Base-by-base conservation (phyloP, 176 grass and related monocot genomes). In the Aegilops speltoides region DNA sequence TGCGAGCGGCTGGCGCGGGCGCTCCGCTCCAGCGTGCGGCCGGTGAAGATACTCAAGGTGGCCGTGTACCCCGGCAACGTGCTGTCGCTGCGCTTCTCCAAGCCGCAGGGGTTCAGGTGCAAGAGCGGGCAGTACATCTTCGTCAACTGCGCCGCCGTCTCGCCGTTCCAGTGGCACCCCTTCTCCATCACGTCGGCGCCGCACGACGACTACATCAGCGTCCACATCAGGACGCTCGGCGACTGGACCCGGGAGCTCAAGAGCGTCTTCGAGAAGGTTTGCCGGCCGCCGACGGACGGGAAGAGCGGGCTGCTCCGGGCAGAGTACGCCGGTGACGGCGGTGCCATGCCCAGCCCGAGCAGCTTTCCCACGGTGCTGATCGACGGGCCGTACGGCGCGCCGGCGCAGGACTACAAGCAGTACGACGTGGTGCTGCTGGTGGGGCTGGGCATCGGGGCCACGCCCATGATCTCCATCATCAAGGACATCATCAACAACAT, bases 101-200 rank as follows among this genome's bases (percentile, higher is more conserved):
- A 94, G 82, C 96, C 96, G 0, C 93, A 77, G 81, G 93, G 92
- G 1, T 98, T 98, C 91, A 76, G 89, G 20, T 96, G 94, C 86
- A 84, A 45, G 83, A 98, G 96, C 41, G 96, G 96, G 0, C 96
- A 98, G 77, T 98, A 98, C 87, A 98, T 96, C 69, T 96, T 98
- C 85, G 88, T 98, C 71, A 98, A 98, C 79, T 98, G 96, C 80
- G 86, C 96, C 20, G 96, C 90, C 37, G 96, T 98, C 22, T 98
- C 96, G 52, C 93, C 96, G 0, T 98, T 98, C 81, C 92, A 98
- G 77, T 98, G 96, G 96, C 96, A 98, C 82, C 96, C 96, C 1
- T 98, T 98, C 86, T 98, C 93, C 64, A 96, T 98, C 90, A 98
- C 93, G 48, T 98, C 96, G 69, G 96, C 96, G 0, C 96, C 96